A percentile compares a stretch with the other conserved stretches of the same genome.
Evolutionary conservation across 1,139 yeast species (phyloP).

Genomic region (Kluyveromyces marxianus): DNA sequence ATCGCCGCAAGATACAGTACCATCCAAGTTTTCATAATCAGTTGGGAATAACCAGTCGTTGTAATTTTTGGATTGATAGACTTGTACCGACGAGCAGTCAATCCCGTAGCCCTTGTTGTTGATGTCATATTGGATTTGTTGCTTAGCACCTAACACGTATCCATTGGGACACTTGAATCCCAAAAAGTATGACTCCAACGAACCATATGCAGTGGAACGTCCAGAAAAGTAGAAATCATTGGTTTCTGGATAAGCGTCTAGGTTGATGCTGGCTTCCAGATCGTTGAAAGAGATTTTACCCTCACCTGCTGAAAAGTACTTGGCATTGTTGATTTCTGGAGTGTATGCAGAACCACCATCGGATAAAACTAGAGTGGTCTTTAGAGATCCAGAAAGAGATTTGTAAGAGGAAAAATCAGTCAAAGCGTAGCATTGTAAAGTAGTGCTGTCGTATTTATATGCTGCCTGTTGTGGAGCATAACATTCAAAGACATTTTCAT

Average conservation of each 20-base stretch:
- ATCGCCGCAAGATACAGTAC: conserved; percentile 18
- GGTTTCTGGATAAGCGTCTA: conserved; percentile 17
- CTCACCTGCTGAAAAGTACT: conserved; percentile 22
- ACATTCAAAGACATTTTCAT: conserved; percentile 27
- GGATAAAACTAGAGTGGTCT: conserved; percentile 26
- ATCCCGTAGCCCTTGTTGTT: conserved; percentile 16
- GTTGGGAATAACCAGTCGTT: conserved; percentile 31
- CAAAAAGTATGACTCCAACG: conserved; percentile 28
- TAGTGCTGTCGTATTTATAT: conserved; percentile 21
- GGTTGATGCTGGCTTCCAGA: conserved; percentile 22
- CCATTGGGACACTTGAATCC: conserved; percentile 30
- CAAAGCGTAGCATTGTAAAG: conserved; percentile 25
- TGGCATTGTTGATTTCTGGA: conserved; percentile 28
- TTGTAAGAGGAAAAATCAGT: conserved; percentile 17
- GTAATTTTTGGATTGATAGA: conserved; percentile 21
- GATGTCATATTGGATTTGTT: conserved; percentile 22
- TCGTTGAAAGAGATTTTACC: conserved; percentile 16
- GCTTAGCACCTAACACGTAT: conserved; percentile 23
- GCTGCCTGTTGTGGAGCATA: conserved; percentile 31
- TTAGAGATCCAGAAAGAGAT: conserved; percentile 24
- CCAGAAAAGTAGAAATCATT: conserved; percentile 20
- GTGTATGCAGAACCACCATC: conserved; percentile 29
- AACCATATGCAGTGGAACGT: conserved; percentile 28
- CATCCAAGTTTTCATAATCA: conserved; percentile 12
- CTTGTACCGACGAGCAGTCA: conserved; percentile 27